phyloP scores from a whole-genome alignment of 1,284 basidiomycete species.

The Ganoderma leucocontextum region DNA sequence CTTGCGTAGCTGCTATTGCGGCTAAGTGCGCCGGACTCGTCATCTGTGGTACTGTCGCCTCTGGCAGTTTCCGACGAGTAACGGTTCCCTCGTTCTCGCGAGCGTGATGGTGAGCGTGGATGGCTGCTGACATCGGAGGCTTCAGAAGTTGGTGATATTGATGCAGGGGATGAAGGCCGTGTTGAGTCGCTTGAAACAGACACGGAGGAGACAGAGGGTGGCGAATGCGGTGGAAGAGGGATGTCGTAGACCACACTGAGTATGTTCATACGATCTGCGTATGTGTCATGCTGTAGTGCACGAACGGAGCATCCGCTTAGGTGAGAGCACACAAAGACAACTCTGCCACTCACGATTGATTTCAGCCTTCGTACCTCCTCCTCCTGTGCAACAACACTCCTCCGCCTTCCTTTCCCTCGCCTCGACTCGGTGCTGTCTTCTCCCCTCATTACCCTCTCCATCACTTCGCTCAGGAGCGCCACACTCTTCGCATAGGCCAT shows the following conservation, averaged over 20 bases:
- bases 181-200: conserved; percentile 60
- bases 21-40: conserved; percentile 42
- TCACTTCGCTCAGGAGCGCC: conserved; percentile 82
- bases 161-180: conserved; percentile 57
- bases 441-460: conserved; percentile 84
- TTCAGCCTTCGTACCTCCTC: conserved; percentile 83
- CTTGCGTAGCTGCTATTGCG: conserved; percentile 29
- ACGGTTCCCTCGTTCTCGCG: conserved; percentile 43
- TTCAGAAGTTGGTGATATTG: conserved; percentile 62
- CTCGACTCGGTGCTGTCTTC: conserved; percentile 77
- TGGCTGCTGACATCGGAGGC: conserved; percentile 53
- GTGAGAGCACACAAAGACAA: conserved; percentile 15
- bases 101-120: conserved; percentile 42
- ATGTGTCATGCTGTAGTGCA: conserved; percentile 79
- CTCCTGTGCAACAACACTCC: conserved; percentile 85
- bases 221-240: conserved; percentile 72
- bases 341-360: conserved; percentile 71
- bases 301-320: conserved; percentile 23
- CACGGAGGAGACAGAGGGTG: conserved; percentile 57
- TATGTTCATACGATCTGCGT: conserved; percentile 89
- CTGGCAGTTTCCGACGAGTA: conserved; percentile 42
- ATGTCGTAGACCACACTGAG: conserved; percentile 87
- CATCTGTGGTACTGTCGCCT: conserved; percentile 34
- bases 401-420: conserved; percentile 64
- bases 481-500: conserved; percentile 85